Evolutionary conservation across 2,329 filamentous ascomycete genomes (phyloP).

Genomic region (Aureobasidium mangrovei): DNA sequence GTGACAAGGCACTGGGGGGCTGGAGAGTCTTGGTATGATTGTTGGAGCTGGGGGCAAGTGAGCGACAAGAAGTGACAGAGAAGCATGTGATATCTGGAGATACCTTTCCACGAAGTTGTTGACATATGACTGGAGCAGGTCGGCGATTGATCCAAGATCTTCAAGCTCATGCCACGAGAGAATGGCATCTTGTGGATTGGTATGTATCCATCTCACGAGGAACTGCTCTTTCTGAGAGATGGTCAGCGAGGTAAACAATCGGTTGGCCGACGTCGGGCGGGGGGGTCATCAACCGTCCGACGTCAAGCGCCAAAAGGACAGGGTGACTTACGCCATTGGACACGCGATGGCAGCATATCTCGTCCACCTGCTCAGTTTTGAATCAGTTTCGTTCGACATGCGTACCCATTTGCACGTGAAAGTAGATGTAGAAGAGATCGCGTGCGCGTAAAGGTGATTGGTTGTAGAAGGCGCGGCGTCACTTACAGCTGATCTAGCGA

Average conservation of each 20-base stretch:
- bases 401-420: too few species aligned
- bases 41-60: background rate
- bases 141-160: slow-evolving; percentile 32
- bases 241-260: background rate
- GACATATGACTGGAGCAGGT: slow-evolving; percentile 36
- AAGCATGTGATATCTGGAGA: background rate
- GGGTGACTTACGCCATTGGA: slow-evolving; percentile 20
- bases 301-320: background rate
- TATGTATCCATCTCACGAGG: slow-evolving; percentile 33
- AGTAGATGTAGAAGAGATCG: too few species aligned
- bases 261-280: background rate
- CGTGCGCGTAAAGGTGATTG: background rate
- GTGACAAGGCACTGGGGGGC: background rate
- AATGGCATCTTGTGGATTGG: slow-evolving; percentile 21
- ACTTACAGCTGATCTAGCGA: background rate
- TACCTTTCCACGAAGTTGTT: slow-evolving; percentile 18
- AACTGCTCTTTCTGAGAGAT: slow-evolving; percentile 32
- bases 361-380: slow-evolving; percentile 18
- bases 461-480: background rate
- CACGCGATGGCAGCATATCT: slow-evolving; percentile 23
- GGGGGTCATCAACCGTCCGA: background rate
- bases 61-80: background rate
- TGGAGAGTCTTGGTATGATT: background rate
- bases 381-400: background rate
- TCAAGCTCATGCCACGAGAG: slow-evolving; percentile 37